These are phyloP conservation scores for Aspergillus flavus DNA, from an alignment of 2,329 filamentous ascomycete genomes.

Conservation along the genomic window DNA sequence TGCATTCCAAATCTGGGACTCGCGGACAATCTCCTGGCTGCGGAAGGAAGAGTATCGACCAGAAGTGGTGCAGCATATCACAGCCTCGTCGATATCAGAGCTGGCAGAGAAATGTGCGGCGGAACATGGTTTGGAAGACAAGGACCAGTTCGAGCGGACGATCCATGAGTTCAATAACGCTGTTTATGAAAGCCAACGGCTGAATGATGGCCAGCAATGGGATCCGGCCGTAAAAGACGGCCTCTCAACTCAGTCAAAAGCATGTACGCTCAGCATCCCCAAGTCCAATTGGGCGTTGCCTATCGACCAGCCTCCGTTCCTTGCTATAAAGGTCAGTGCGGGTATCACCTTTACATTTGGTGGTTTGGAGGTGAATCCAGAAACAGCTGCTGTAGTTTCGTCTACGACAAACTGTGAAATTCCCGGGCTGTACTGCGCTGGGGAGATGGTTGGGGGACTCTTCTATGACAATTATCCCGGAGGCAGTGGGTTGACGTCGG, in stretches of 20 bases:
- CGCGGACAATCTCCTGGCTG: constrained; percentile 54
- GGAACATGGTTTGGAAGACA: constrained; percentile 51
- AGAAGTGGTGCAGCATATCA: constrained; percentile 58
- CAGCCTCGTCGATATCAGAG: constrained; percentile 55
- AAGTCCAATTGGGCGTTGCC: constrained; percentile 71
- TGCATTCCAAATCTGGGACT: constrained; percentile 69
- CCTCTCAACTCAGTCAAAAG: constrained; percentile 60
- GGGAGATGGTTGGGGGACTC: constrained; percentile 68
- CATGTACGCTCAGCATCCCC: constrained; percentile 47
- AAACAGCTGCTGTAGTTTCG: constrained; percentile 57
- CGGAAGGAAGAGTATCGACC: constrained; percentile 64
- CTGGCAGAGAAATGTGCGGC: constrained; percentile 54
- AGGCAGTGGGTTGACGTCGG: constrained; percentile 63
- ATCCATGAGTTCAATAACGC: constrained; percentile 62
- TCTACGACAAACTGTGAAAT: constrained; percentile 50
- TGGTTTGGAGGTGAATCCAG: constrained; percentile 59
- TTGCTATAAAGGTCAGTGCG: constrained; percentile 65
- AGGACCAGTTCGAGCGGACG: constrained; percentile 53
- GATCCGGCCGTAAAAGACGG: constrained; percentile 65
- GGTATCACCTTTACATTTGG: constrained; percentile 72
- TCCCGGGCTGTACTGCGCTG: constrained; percentile 61
- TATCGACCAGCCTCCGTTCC: constrained; percentile 59
- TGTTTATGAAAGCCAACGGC: constrained; percentile 50
- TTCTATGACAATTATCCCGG: constrained; percentile 68
- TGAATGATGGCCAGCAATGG: constrained; percentile 52